Evolutionary conservation across 2,329 filamentous ascomycete genomes (phyloP).

Genomic region (Colletotrichum zoysiae): DNA sequence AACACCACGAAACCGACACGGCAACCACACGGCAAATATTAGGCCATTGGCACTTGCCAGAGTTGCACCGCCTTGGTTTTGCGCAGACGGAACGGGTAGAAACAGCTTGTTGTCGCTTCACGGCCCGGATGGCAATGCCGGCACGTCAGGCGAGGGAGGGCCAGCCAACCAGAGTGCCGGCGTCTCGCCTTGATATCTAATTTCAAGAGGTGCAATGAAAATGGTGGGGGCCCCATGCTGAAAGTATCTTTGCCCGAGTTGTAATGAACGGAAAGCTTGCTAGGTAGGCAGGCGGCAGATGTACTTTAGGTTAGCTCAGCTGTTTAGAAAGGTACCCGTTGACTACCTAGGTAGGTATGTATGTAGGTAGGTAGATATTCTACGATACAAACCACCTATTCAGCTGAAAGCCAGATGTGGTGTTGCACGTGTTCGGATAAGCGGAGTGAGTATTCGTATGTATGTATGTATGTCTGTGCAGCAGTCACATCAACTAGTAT

Average conservation of each 20-base stretch:
- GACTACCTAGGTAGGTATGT: background rate
- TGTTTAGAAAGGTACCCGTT: background rate
- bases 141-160: background rate
- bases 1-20: background rate
- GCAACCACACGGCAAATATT: constrained; percentile 1
- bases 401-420: background rate
- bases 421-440: constrained; percentile 21
- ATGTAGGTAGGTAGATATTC: background rate
- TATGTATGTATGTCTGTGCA: constrained; percentile 16
- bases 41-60: constrained; percentile 5
- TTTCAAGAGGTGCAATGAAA: constrained; percentile 1
- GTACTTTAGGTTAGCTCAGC: background rate
- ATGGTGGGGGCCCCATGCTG: background rate
- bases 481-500: constrained; percentile 6
- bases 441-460: background rate
- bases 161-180: background rate
- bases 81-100: constrained; percentile 3
- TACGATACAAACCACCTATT: background rate
- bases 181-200: constrained; percentile 22
- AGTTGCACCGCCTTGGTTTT: constrained; percentile 10
- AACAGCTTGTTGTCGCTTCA: constrained; percentile 1
- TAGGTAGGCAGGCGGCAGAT: too few species aligned
- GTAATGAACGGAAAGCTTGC: background rate
- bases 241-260: background rate
- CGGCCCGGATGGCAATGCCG: background rate